Base-by-base conservation (phyloP, 2,329 filamentous ascomycete genomes). In the Ceratocystis eucalypticola region DNA sequence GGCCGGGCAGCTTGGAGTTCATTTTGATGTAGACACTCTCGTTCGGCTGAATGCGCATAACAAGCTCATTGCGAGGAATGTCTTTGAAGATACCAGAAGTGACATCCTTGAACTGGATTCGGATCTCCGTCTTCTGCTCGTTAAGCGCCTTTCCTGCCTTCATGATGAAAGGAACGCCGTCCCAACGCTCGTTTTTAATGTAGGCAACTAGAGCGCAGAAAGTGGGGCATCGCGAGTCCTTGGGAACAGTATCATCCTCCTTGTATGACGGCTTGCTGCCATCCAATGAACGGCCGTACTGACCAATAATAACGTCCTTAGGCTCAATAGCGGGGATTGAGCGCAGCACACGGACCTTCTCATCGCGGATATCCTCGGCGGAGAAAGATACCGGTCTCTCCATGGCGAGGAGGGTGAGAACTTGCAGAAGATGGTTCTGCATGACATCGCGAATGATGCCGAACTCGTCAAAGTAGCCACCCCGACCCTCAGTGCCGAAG, bases 11-110 rank as follows among this genome's bases (percentile, higher is more conserved):
- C 83, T 99, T 99, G 37, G 93, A 97, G 87, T 99, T 99, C 94
- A 99, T 99, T 86, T 99, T 99, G 78, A 97, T 96, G 80, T 99
- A 99, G 71, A 99, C 92, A 75, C 90, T 96, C 83, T 99, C 94
- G 80, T 99, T 99, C 72, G 94, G 94, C 81, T 99, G 94, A 70
- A 99, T 96, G 71, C 94, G 92, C 81, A 99, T 96, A 73, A 99
- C 94, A 71, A 99, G 88, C 80, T 99, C 94, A 81, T 99, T 99
- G 71, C 95, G 88, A 68, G 94, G 95, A 74, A 99, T 99, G 76
- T 99, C 93, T 84, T 97, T 97, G 82, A 99, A 99, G 78, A 99
- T 99, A 71, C 95, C 94, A 62, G 92, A 96, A 25, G 94, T 97
- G 70, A 99, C 94, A 75, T 99, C 94, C 83, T 96, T 96, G 87